Evolutionary conservation across 495 filamentous ascomycete genomes (phyloP).

Genomic region (Daldinia grandis): DNA sequence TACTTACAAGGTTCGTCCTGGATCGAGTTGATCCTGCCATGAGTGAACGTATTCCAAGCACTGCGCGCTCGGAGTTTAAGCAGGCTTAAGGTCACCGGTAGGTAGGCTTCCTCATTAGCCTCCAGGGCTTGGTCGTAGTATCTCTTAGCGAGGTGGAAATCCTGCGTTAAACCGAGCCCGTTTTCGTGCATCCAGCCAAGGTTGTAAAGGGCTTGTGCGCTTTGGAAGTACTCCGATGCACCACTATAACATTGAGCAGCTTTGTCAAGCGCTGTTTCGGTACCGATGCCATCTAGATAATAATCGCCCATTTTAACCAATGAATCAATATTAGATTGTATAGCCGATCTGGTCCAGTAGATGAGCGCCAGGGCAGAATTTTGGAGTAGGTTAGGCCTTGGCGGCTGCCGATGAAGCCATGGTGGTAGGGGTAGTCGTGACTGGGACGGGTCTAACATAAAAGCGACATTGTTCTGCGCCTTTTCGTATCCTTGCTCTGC

Average conservation of each 20-base stretch:
- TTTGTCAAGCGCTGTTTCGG: slow-evolving; percentile 78
- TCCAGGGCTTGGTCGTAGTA: slow-evolving; percentile 93
- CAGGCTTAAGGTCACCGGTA: slow-evolving; percentile 90
- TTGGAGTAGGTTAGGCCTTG: slow-evolving; percentile 63
- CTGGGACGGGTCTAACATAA: slow-evolving; percentile 83
- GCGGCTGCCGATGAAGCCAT: slow-evolving; percentile 47
- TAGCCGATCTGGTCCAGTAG: slow-evolving; percentile 95
- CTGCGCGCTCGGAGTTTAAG: slow-evolving; percentile 85
- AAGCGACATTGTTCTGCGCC: slow-evolving; percentile 94
- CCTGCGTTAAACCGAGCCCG: slow-evolving; percentile 89
- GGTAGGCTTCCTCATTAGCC: slow-evolving; percentile 90
- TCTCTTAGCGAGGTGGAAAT: slow-evolving; percentile 96
- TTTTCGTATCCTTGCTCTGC: slow-evolving; percentile 96
- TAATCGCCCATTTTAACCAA: slow-evolving; percentile 99
- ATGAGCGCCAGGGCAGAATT: slow-evolving; percentile 84
- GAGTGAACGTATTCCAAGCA: slow-evolving; percentile 91
- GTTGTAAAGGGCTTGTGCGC: slow-evolving; percentile 96
- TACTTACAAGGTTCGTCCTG: slow-evolving; percentile 85
- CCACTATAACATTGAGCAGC: slow-evolving; percentile 91
- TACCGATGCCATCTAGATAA: slow-evolving; percentile 83
- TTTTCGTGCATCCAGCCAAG: slow-evolving; percentile 99
- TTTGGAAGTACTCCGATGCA: slow-evolving; percentile 88
- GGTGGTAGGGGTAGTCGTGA: slow-evolving; percentile 55
- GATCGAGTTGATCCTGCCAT: slow-evolving; percentile 89
- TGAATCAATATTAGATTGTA: slow-evolving; percentile 92